These are phyloP conservation scores for Brachypodium distachyon DNA, from an alignment of 202 grass and related monocot species.

Conservation along the genomic window DNA sequence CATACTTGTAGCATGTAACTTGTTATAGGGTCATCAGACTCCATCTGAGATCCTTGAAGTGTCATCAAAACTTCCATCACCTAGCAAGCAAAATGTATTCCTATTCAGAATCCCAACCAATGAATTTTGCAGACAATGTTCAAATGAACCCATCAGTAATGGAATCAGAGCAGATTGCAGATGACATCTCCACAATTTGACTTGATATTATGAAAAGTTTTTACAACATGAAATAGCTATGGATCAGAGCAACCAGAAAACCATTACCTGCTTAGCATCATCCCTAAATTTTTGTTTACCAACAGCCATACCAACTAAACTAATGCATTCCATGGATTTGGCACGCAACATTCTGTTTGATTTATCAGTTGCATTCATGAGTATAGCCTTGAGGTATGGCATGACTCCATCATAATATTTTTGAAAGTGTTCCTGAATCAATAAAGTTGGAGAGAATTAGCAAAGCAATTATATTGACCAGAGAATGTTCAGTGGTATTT, in stretches of 20 bases:
- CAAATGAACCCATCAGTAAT: not conserved
- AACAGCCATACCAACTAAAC: slow-evolving; percentile 77
- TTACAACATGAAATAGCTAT: not conserved
- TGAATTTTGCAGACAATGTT: not conserved
- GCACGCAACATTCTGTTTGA: slow-evolving; percentile 82
- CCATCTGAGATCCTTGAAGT: slow-evolving; percentile 82
- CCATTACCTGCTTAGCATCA: slow-evolving; percentile 63
- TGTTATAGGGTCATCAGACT: slow-evolving; percentile 73
- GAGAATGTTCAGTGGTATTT: slow-evolving; percentile 2
- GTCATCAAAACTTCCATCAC: slow-evolving; percentile 85
- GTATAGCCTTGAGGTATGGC: slow-evolving; percentile 81
- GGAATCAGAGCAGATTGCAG: slow-evolving; percentile 3
- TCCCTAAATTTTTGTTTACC: slow-evolving; percentile 86
- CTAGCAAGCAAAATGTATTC: slow-evolving; percentile 31
- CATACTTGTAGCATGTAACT: slow-evolving; percentile 80
- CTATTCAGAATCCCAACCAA: not conserved
- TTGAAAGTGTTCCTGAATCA: slow-evolving; percentile 66
- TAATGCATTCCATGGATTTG: slow-evolving; percentile 93
- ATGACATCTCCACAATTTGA: slow-evolving; percentile 4
- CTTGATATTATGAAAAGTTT: not conserved
- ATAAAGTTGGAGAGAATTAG: slow-evolving; percentile 21
- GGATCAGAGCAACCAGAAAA: slow-evolving; percentile 4
- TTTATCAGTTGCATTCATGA: slow-evolving; percentile 79
- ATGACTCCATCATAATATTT: slow-evolving; percentile 85
- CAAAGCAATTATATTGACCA: slow-evolving; percentile 18